Evolutionary conservation across 495 filamentous ascomycete species (phyloP).

Genomic region (Pseudevernia furfuracea): DNA sequence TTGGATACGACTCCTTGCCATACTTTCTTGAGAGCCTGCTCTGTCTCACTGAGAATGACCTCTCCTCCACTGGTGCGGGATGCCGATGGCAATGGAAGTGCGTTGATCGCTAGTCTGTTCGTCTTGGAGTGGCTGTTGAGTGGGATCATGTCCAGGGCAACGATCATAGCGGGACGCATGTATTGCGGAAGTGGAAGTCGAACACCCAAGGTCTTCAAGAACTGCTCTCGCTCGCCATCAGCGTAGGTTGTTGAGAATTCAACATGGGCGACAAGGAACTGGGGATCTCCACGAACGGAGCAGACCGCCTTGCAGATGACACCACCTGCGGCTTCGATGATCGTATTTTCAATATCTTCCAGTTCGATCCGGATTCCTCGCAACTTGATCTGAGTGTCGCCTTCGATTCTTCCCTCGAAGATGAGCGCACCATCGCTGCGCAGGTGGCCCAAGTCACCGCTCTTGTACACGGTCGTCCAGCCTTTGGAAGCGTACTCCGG

Average conservation of each 20-base stretch:
- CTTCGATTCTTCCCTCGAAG: constrained; percentile 35
- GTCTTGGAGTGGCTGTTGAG: constrained; percentile 37
- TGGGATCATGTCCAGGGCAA: constrained; percentile 37
- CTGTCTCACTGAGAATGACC: background rate
- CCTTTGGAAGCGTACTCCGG: constrained; percentile 16
- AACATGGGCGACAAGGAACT: constrained; percentile 35
- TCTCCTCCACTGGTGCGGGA: background rate
- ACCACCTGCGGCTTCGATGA: constrained; percentile 29
- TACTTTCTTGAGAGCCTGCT: constrained; percentile 24
- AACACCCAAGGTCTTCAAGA: constrained; percentile 21
- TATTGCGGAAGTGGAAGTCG: constrained; percentile 38
- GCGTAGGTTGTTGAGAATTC: background rate
- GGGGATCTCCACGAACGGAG: constrained; percentile 20
- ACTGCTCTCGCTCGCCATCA: constrained; percentile 14
- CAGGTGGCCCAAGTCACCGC: constrained; percentile 36
- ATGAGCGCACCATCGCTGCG: constrained; percentile 35
- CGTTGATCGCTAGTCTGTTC: constrained; percentile 32
- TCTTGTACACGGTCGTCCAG: constrained; percentile 32
- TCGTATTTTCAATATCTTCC: constrained; percentile 37
- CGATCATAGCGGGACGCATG: constrained; percentile 37
- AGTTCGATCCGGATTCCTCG: constrained; percentile 45
- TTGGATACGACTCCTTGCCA: constrained; percentile 27
- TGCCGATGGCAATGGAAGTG: constrained; percentile 23
- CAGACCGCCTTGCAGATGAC: constrained; percentile 33
- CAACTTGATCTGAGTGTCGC: constrained; percentile 45